Conservation (phyloP, 2,329 filamentous ascomycete species). For the Xylaria arbuscula region DNA sequence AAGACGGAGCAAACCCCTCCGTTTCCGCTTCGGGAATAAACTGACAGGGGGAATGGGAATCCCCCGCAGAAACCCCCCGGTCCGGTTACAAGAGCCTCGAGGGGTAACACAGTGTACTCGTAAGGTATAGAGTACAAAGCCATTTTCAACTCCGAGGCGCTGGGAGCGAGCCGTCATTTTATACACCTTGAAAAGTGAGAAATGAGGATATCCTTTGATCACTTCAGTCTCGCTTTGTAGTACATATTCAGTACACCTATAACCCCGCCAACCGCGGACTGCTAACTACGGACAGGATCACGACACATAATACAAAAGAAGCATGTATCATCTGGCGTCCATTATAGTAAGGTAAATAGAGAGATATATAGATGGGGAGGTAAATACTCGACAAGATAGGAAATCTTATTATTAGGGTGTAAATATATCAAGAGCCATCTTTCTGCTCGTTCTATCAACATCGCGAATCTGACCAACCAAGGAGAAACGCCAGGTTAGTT, state of each 20-base stretch:
- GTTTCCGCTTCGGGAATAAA: slow-evolving; percentile 35
- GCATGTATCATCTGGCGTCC: neutral
- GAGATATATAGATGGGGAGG: neutral
- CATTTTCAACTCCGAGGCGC: neutral
- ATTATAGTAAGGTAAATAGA: neutral
- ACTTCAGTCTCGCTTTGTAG: neutral
- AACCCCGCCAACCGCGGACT: neutral
- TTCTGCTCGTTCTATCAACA: slow-evolving; percentile 31
- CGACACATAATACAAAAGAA: neutral
- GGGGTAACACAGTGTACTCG: too few species aligned
- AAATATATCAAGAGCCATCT: neutral
- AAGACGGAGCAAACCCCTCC: slow-evolving; percentile 40
- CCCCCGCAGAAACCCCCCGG: slow-evolving; percentile 4
- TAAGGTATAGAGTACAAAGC: neutral
- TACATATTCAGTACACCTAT: neutral
- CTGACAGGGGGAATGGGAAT: slow-evolving; percentile 7
- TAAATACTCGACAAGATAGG: slow-evolving; percentile 5
- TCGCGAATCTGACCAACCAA: neutral
- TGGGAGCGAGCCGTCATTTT: neutral
- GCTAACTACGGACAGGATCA: neutral
- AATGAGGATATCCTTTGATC: neutral
- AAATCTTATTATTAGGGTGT: slow-evolving; percentile 20
- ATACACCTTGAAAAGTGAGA: neutral
- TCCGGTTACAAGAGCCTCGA: slow-evolving; percentile 22
- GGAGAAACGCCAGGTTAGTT: slow-evolving; percentile 11